These are phyloP conservation scores for Pyrenophora tritici-repentis DNA, from an alignment of 2,329 filamentous ascomycete genomes.

Conservation along the genomic window DNA sequence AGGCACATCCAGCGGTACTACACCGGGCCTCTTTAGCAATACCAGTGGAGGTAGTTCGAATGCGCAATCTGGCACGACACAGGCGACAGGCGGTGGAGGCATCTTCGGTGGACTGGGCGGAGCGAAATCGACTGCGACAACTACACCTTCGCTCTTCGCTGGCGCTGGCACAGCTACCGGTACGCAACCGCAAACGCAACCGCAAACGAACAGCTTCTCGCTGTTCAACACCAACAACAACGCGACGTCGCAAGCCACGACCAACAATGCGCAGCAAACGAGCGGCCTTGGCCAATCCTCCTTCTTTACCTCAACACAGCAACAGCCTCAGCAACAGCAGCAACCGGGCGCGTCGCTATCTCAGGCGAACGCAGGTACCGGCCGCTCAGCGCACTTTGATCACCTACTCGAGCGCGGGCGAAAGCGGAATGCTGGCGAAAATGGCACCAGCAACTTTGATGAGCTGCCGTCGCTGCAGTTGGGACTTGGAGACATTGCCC, in stretches of 20 bases:
- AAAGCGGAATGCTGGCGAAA: constrained; percentile 70
- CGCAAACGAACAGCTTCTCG: constrained; percentile 28
- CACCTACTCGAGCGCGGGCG: constrained; percentile 66
- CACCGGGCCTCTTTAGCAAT: constrained; percentile 37
- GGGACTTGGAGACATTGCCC: constrained; percentile 83
- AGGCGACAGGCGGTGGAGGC: constrained; percentile 36
- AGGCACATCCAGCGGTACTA: constrained; percentile 29
- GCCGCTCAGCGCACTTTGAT: constrained; percentile 66
- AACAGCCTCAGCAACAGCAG: constrained; percentile 26
- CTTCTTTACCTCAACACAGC: constrained; percentile 38
- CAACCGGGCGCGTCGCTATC: constrained; percentile 41
- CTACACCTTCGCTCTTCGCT: constrained; percentile 33
- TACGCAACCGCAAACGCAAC: constrained; percentile 33
- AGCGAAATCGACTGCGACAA: constrained; percentile 44
- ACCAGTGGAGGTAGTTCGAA: constrained; percentile 32
- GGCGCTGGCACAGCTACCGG: too few relatives aligned
- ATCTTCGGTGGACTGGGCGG: constrained; percentile 34
- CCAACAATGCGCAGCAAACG: constrained; percentile 38
- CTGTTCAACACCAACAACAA: constrained; percentile 33
- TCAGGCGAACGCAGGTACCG: constrained; percentile 39
- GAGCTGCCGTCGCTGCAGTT: constrained; percentile 90
- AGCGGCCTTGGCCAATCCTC: constrained; percentile 31
- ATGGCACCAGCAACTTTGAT: constrained; percentile 63
- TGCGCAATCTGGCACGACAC: constrained; percentile 32
- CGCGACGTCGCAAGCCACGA: constrained; percentile 35